Evolutionary conservation across 331 rosid genomes (phyloP), one percentile per base, ranked within the genome.

Genomic region (Spiraea crenata): DNA sequence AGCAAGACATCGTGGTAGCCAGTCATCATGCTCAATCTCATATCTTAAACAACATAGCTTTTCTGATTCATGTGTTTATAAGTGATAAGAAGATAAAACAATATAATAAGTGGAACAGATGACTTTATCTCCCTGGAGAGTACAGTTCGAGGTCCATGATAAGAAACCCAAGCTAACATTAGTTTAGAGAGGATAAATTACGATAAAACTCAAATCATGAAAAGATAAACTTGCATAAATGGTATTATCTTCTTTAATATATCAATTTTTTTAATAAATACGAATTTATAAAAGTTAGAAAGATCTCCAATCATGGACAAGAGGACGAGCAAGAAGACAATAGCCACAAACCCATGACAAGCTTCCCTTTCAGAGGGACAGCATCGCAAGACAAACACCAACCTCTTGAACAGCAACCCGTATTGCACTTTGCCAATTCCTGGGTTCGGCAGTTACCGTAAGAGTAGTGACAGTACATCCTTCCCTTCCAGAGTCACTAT

Each of bases 401-500:
- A 95, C 99, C 99, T 95, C 99, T 62, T 95, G 99, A 76, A 95
- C 97, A 76, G 97, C 96, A 85, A 91, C 96, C 83, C 80, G 89
- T 65, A 95, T 95, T 69, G 97, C 96, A 78, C 81, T 89, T 47
- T 80, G 87, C 96, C 97, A 95, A 85, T 91, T 91, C 80, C 86
- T 91, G 19, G 99, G 99, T 81, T 91, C 99, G 19, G 99, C 97
- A 62, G 86, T 89, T 75, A 95, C 91, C 50, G 97, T 95, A 67
- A 95, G 99, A 74, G 99, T 95, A 65, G 99, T 95, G 80, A 95
- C 99, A 5, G 99, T 95, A 67, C 99, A 95, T 79, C 97, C 99
- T 85, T 95, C 99, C 86, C 99, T 85, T 82, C 99, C 99, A 70
- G 99, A 95, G 82, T 95, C 99, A 79, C 99, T 95, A 80, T 95